Evolutionary conservation across 2,329 filamentous ascomycete genomes (phyloP), one percentile per base, ranked within the genome.

Genomic region (Aspergillus ochraceus): DNA sequence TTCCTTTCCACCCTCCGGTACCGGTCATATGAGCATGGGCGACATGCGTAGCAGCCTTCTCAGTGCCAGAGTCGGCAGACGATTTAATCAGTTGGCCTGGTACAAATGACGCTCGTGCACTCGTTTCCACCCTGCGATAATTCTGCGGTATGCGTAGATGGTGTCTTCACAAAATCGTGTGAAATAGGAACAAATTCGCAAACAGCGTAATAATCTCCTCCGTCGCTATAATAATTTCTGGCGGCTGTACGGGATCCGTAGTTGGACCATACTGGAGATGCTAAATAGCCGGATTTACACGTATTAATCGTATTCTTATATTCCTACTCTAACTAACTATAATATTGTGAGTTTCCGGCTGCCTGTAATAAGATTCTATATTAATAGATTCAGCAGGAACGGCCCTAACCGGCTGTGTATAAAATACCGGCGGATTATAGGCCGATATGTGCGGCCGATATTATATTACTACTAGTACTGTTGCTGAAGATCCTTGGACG

Each of bases 151-250:
- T 36, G 12, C 12, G 11, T 36, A 36, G 11, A 36, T 36, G 11
- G 32, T 36, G 32, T 36, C 32, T 36, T 36, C 32, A 36, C 51
- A 53, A 29, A 53, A 20, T 26, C 30, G 51, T 42, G 22, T 42
- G 17, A 60, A 60, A 32, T 42, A 58, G 32, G 59, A 60, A 51
- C 46, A 60, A 36, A 29, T 60, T 14, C 54, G 55, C n/a, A 63
- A 63, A 30, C 55, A 51, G 19, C 55, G 58, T 20, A 63, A 63
- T 50, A 63, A 63, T 19, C 55, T 63, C 10, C 57, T 62, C 22
- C 54, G 57, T 20, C 57, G 60, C 49, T 42, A 60, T 24, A 64
- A 64, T 59, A 52, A 64, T 53, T 64, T 62, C 52, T 62, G 55
- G 60, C 54, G 57, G 12, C 32, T 64, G n/a, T 64, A 64, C 50